A percentile compares a stretch with the other conserved stretches of the same genome.
phyloP scores from a whole-genome alignment of 2,329 filamentous ascomycete genomes.

The Penicillium sp. region DNA sequence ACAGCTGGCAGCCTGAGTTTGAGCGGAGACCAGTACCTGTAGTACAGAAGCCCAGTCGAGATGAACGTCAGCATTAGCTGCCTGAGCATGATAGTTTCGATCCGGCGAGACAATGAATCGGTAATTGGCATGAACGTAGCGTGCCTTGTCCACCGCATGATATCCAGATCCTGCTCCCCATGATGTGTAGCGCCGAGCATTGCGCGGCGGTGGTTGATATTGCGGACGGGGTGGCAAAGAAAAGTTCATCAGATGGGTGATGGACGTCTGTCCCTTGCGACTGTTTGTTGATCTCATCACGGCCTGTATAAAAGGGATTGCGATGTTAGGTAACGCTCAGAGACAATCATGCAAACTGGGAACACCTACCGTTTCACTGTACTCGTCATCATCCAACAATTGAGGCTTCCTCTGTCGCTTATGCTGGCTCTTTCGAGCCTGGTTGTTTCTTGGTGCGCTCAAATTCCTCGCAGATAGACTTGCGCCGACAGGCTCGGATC shows the following conservation, averaged over 20 bases:
- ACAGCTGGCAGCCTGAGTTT: conserved; percentile 86
- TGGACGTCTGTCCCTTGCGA: conserved; percentile 91
- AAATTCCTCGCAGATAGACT: conserved; percentile 44
- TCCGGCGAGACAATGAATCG: conserved; percentile 90
- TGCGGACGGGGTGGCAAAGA: conserved; percentile 75
- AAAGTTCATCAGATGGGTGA: conserved; percentile 95
- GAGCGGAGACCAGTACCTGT: conserved; percentile 86
- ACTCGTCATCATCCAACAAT: conserved; percentile 79
- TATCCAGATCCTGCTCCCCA: conserved; percentile 89
- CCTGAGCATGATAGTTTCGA: conserved; percentile 77
- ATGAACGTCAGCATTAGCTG: conserved; percentile 82
- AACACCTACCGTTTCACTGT: conserved; percentile 75
- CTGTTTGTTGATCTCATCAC: conserved; percentile 67
- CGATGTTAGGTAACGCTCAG: conserved; percentile 16
- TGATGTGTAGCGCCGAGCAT: conserved; percentile 71
- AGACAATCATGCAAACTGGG: background rate
- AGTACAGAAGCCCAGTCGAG: conserved; percentile 89
- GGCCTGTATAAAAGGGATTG: conserved; percentile 46
- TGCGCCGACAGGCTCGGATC: conserved; percentile 47
- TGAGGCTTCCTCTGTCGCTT: conserved; percentile 76
- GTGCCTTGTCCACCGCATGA: conserved; percentile 87
- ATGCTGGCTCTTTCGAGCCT: conserved; percentile 78
- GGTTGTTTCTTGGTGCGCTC: conserved; percentile 65
- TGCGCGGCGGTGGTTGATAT: conserved; percentile 58
- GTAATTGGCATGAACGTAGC: conserved; percentile 94